Evolutionary conservation across 257 asterid genomes (phyloP), one percentile per base, ranked within the genome.

Genomic region (Paraleonurus japonicus): DNA sequence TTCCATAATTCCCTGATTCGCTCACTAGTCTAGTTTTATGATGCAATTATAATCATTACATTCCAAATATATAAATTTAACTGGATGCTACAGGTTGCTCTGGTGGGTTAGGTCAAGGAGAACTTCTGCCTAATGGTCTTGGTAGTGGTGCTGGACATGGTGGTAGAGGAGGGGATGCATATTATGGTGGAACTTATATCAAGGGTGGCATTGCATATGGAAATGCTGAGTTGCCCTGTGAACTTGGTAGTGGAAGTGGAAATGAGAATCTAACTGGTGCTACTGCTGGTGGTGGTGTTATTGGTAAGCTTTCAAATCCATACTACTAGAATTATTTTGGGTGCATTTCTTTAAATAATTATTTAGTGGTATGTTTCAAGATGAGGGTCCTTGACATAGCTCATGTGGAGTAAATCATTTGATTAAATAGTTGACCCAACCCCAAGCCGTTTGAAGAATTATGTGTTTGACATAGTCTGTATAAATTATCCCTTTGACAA

Each of bases 181-280:
- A 84, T 80, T 82, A 83, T 30, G 84, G 80, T 53, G 98, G 94
- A 48, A 77, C 78, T 66, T 89, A 85, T 75, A 73, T 88, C 37
- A 74, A 47, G 20, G 98, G 98, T 77, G 96, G 98, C 69, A 54
- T 67, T 80, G 76, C 85, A 65, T 92, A 92, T 65, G 98, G 95
- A 59, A 75, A 84, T 79, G 78, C 77, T 53, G 92, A 85, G 79
- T 84, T 92, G 77, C 98, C 98, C 58, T 92, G 98, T 84, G 92
- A 89, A 82, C 90, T 88, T 76, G 98, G 98, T 54, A 92, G 98
- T 19, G 98, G 98, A 85, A 92, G 95, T 80, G 98, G 98, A 76
- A 89, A 87, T 77, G 75, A 69, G 47, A 88, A 90, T 76, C 71
- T 82, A 67, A 75, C 78, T 68, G 84, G 89, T 75, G 81, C 85